Evolutionary conservation across 2,329 filamentous ascomycete genomes (phyloP).

Genomic region (Zymoseptoria tritici): DNA sequence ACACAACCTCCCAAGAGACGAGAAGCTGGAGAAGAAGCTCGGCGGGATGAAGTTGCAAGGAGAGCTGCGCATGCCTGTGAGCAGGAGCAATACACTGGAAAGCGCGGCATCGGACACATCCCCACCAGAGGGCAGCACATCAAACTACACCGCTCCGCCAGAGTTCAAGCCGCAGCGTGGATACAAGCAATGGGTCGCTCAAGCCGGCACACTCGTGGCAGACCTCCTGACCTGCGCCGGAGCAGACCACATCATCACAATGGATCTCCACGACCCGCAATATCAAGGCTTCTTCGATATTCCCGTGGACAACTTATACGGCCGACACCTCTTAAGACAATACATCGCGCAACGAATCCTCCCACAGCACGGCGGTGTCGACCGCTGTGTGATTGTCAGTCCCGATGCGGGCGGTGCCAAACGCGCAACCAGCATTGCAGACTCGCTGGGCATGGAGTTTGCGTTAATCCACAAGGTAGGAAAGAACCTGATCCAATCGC

Average conservation of each 20-base stretch:
- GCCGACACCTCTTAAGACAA: slow-evolving; percentile 61
- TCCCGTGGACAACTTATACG: slow-evolving; percentile 95
- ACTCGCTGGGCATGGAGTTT: slow-evolving; percentile 88
- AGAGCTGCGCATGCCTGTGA: slow-evolving; percentile 18
- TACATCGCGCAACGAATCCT: slow-evolving; percentile 74
- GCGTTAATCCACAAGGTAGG: slow-evolving; percentile 94
- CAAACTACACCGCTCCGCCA: slow-evolving; percentile 39
- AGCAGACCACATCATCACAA: slow-evolving; percentile 93
- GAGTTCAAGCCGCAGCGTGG: slow-evolving; percentile 74
- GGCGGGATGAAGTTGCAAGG: slow-evolving; percentile 53
- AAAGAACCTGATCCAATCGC: slow-evolving; percentile 1
- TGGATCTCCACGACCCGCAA: slow-evolving; percentile 93
- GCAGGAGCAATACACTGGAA: slow-evolving; percentile 26
- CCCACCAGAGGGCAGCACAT: neutral
- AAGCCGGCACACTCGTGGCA: slow-evolving; percentile 89
- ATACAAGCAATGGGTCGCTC: slow-evolving; percentile 97
- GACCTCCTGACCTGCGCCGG: slow-evolving; percentile 92
- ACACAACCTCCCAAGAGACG: slow-evolving; percentile 25
- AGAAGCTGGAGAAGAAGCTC: slow-evolving; percentile 61
- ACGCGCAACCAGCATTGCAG: slow-evolving; percentile 88
- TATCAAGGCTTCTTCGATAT: slow-evolving; percentile 99
- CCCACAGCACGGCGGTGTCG: slow-evolving; percentile 59
- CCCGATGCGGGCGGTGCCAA: slow-evolving; percentile 96
- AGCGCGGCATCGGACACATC: slow-evolving; percentile 25
- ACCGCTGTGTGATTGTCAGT: slow-evolving; percentile 68